Percentiles rank a stretch among this genome's conserved stretches.
Conservation (phyloP, 352 stramenopile species). For the Pythium grandisporangium region DNA sequence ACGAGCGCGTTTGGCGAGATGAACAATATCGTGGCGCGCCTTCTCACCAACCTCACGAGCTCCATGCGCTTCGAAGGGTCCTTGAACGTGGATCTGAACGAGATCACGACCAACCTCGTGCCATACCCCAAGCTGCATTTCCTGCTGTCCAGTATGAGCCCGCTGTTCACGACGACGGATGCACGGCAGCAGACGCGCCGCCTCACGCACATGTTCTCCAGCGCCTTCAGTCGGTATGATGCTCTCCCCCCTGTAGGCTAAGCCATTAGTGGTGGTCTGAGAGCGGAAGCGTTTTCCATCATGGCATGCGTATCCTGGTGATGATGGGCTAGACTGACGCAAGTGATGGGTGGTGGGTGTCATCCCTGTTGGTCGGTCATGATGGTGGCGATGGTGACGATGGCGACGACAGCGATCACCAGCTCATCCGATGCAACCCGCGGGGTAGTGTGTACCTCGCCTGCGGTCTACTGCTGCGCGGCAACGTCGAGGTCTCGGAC, state of each 20-base stretch:
- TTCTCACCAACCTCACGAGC: slow-evolving; percentile 98
- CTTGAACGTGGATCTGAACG: slow-evolving; percentile 98
- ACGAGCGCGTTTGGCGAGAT: slow-evolving; percentile 95
- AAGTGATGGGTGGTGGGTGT: no score
- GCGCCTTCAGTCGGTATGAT: slow-evolving; percentile 51
- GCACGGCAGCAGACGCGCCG: slow-evolving; percentile 40
- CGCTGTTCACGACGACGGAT: slow-evolving; percentile 34
- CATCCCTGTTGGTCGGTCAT: background rate
- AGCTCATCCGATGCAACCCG: slow-evolving; percentile 71
- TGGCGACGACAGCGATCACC: slow-evolving; percentile 64
- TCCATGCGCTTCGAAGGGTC: slow-evolving; percentile 98
- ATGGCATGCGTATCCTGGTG: no score
- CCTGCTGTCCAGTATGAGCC: slow-evolving; percentile 86
- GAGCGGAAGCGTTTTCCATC: no score
- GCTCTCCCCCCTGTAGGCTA: slow-evolving; percentile 4
- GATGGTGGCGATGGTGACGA: background rate
- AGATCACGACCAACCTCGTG: slow-evolving; percentile 99
- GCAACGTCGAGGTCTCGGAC: slow-evolving; percentile 81
- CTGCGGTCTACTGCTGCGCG: slow-evolving; percentile 78
- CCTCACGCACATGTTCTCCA: slow-evolving; percentile 56
- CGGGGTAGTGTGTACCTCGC: slow-evolving; percentile 71
- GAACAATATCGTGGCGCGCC: slow-evolving; percentile 96
- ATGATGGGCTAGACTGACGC: no score
- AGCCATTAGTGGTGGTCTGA: no score
- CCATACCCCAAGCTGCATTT: slow-evolving; percentile 99